Evolutionary conservation across 768 basidiomycete genomes (phyloP).

Genomic region (Mycena polygramma): DNA sequence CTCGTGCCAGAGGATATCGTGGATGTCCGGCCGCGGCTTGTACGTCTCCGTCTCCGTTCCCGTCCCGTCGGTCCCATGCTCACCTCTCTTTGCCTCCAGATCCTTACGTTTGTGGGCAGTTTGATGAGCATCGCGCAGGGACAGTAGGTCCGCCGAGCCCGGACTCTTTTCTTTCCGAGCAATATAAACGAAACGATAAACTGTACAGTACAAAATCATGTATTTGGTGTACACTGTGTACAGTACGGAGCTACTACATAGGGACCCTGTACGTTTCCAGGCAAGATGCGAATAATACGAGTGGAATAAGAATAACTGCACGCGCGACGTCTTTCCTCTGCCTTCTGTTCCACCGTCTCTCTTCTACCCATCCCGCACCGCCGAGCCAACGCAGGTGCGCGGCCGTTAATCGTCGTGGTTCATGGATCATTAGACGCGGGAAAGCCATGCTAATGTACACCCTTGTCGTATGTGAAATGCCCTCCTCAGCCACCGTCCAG

Average conservation of each 20-base stretch:
- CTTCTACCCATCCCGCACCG: too few relatives aligned
- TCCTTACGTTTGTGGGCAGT: slow-evolving; percentile 95
- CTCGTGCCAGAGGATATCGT: slow-evolving; percentile 98
- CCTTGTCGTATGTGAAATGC: too few relatives aligned
- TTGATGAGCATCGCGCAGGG: slow-evolving; percentile 80
- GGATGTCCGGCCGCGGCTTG: slow-evolving; percentile 90
- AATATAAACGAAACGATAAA: slow-evolving; percentile 5
- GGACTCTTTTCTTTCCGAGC: not conserved
- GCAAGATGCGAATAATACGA: not conserved
- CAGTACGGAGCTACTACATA: slow-evolving; percentile 4
- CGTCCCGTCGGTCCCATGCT: not conserved
- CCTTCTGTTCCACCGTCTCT: too few relatives aligned
- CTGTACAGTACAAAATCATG: slow-evolving; percentile 21
- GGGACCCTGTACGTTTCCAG: slow-evolving; percentile 13
- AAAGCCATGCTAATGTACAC: too few relatives aligned
- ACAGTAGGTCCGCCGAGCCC: not conserved
- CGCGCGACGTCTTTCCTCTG: too few relatives aligned
- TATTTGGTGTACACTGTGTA: slow-evolving; percentile 5
- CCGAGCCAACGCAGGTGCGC: too few relatives aligned
- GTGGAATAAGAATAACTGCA: not conserved
- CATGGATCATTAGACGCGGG: too few relatives aligned
- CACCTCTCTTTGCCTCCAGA: slow-evolving; percentile 58
- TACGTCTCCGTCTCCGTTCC: slow-evolving; percentile 53
- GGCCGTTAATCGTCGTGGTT: not conserved
- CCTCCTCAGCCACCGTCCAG: too few relatives aligned